These are phyloP conservation scores for Dictyostelium capitatum DNA, from an alignment of 78 protist species.

Conservation along the genomic window DNA sequence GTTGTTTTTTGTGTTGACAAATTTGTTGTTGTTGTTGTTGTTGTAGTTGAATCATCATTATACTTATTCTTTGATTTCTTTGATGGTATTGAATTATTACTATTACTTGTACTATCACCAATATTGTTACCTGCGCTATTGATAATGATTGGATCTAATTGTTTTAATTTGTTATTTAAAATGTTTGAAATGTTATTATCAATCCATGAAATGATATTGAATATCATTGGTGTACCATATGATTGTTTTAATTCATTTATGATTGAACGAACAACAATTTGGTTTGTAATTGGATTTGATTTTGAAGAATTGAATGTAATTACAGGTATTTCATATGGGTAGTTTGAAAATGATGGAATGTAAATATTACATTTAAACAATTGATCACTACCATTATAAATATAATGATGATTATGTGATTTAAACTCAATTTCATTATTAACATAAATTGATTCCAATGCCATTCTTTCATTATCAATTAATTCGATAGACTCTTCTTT, in stretches of 20 bases:
- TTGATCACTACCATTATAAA: neutral
- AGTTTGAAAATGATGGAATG: neutral
- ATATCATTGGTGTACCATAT: conserved; percentile 43
- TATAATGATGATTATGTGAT: neutral
- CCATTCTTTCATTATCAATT: conserved; percentile 30
- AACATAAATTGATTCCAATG: conserved; percentile 54
- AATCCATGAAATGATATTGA: conserved; percentile 7
- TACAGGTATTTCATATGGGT: conserved; percentile 40
- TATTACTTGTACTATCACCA: neutral
- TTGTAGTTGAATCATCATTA: neutral
- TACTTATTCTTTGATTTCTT: neutral
- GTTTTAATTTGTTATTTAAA: conserved; percentile 8
- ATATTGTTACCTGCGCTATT: neutral
- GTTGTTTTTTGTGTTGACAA: neutral
- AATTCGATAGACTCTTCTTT: conserved; percentile 1
- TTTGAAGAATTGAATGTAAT: conserved; percentile 7
- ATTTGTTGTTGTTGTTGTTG: too few relatives aligned
- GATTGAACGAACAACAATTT: neutral
- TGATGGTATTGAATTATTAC: neutral
- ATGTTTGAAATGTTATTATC: neutral
- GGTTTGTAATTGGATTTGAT: neutral
- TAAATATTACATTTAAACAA: neutral
- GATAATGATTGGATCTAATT: neutral
- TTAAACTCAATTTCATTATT: conserved; percentile 7
- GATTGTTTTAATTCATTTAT: conserved; percentile 21